Evolutionary conservation across 495 filamentous ascomycete genomes (phyloP).

Genomic region (Zalerion maritima): DNA sequence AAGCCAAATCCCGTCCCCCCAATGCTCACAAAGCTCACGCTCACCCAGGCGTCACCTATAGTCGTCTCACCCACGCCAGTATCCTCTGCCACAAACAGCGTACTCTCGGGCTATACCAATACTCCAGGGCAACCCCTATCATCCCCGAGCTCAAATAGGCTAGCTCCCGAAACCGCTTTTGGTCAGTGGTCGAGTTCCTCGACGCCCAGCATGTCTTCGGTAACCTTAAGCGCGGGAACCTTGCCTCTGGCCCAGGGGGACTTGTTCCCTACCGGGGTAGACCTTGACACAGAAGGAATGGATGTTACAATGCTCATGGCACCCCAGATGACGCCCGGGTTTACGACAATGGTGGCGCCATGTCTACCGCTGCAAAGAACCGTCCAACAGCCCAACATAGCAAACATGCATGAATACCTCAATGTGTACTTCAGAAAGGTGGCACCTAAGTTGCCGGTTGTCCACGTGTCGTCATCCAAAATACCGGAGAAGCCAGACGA

Average conservation of each 20-base stretch:
- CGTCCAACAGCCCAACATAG: slow-evolving; percentile 17
- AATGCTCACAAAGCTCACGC: too few relatives aligned
- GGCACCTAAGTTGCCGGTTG: slow-evolving; percentile 25
- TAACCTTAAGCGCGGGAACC: slow-evolving; percentile 7
- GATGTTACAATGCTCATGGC: slow-evolving; percentile 13
- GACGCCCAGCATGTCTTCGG: slow-evolving; percentile 9
- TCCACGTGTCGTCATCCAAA: slow-evolving; percentile 27
- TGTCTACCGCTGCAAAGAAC: slow-evolving; percentile 18
- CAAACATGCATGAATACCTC: slow-evolving; percentile 24
- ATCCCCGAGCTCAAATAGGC: too few relatives aligned
- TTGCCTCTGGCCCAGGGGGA: slow-evolving; percentile 7
- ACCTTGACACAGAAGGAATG: slow-evolving; percentile 7
- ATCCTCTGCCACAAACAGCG: too few relatives aligned
- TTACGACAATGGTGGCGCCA: too few relatives aligned
- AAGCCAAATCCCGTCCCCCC: too few relatives aligned
- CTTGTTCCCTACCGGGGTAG: slow-evolving; percentile 7
- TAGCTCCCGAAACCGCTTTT: too few relatives aligned
- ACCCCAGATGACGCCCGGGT: slow-evolving; percentile 15
- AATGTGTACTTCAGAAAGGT: slow-evolving; percentile 30
- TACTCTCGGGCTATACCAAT: too few relatives aligned
- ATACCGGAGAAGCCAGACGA: too few relatives aligned
- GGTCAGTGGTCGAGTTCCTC: too few relatives aligned
- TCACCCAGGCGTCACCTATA: too few relatives aligned
- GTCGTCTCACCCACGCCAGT: too few relatives aligned
- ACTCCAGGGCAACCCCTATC: too few relatives aligned